Base-by-base conservation (phyloP, 768 basidiomycete genomes). In the Cubamyces lactineus region DNA sequence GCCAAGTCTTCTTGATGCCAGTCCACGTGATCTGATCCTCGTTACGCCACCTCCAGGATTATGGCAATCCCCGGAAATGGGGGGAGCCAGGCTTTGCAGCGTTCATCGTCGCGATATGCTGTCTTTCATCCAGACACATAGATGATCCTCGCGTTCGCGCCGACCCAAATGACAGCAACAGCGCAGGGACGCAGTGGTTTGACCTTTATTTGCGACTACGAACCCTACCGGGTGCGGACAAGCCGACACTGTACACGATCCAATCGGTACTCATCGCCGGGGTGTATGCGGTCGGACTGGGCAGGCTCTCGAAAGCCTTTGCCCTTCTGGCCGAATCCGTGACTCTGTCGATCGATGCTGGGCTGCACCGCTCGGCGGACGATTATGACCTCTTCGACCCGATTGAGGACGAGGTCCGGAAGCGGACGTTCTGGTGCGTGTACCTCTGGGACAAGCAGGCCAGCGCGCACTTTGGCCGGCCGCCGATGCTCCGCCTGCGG, bases 381-480 rank as follows among this genome's bases (percentile, higher is more conserved):
- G 87, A 86, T 15, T 92, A 92, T 70, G 89, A 92, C 70, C 81
- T 92, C 53, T 96, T 97, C 72, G 89, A 94, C 74, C 84, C 90
- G 9, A 88, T 96, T 65, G 94, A 96, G 73, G 89, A 91, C 62
- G 93, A 96, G 73, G 86, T 94, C 28, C 84, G 95, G 60, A 96
- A 96, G 75, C 87, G 94, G 67, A 96, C 95, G 0, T 97, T 97
- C 74, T 97, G 94, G 94, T 92, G 92, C 61, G 92, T 96, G 26
- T 97, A 96, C 75, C 83, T 92, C 52, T 96, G 95, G 95, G 95
- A 97, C 76, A 96, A 97, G 76, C 94, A 96, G 70, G 85, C 94
- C 7, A 80, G 86, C 12, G 89, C 91, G 60, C 89, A 93, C 74
- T 96, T 96, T 72, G 94, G 95, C 24, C 81, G 94, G 24, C 94